phyloP scores from a whole-genome alignment of 345 rosid species.

The Rhodomyrtus tomentosa region DNA sequence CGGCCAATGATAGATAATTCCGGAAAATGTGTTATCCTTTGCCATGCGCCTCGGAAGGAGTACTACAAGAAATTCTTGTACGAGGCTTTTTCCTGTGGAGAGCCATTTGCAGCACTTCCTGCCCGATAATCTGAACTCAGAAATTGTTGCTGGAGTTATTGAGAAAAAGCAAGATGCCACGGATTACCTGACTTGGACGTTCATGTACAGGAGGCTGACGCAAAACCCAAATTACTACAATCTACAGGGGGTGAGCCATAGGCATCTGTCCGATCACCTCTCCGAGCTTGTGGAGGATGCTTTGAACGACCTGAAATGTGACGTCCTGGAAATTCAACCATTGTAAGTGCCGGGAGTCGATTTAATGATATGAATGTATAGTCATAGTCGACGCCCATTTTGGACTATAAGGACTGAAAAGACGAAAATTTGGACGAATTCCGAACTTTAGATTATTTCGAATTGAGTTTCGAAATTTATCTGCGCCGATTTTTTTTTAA shows the following conservation, averaged over 20 bases:
- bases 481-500: no score
- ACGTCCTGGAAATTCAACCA: no score
- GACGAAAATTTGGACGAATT: no score
- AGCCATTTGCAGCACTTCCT: constrained; percentile 87
- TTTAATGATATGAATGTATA: no score
- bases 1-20: constrained; percentile 78
- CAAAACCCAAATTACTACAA: constrained; percentile 94
- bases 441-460: no score
- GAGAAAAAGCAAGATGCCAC: constrained; percentile 96
- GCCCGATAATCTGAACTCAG: constrained; percentile 85
- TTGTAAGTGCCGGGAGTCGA: no score
- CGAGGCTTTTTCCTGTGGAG: constrained; percentile 88
- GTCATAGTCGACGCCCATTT: no score
- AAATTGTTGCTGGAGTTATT: constrained; percentile 64
- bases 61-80: constrained; percentile 84
- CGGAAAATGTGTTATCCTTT: constrained; percentile 78
- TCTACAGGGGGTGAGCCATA: constrained; percentile 87
- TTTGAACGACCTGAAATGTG: constrained; percentile 54
- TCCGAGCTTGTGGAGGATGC: constrained; percentile 91
- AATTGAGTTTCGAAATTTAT: no score
- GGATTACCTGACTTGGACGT: constrained; percentile 92
- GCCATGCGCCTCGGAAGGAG: constrained; percentile 86
- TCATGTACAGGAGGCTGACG: constrained; percentile 84
- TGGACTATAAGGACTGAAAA: no score
- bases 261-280: constrained; percentile 97